Base-by-base conservation (phyloP, 2,329 filamentous ascomycete genomes). In the Penicillium sp. region DNA sequence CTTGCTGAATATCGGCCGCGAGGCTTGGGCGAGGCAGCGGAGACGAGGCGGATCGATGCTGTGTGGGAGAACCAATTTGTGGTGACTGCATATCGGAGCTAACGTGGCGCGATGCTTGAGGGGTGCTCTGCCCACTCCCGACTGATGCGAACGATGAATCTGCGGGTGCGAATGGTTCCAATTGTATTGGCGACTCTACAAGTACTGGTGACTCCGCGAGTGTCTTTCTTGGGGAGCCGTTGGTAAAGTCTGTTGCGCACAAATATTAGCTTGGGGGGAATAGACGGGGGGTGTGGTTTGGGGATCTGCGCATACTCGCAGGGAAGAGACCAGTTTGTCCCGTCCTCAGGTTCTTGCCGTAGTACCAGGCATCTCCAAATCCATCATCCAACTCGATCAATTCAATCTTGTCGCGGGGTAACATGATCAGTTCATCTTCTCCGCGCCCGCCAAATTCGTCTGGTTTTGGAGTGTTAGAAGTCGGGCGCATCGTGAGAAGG, bases 401-500 rank as follows among this genome's bases (percentile, higher is more conserved):
- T 72, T 86, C 81, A 63, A 87, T 82, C 65, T 82, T 81, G 67
- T 87, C 84, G 46, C 84, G 92, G 70, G 95, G 95, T 54, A 85
- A 81, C 64, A 99, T 82, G 66, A 86, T 95, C 70, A 99, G 82
- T 81, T 99, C 94, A 77, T 99, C 94, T 57, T 90, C 89, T 75
- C 92, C 95, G 65, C 94, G 87, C 57, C 93, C 92, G 66, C 87
- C 81, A 74, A 99, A 97, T 76, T 97, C 92, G 77, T 99, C 91
- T 96, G 64, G n/a, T 44, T 50, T 55, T 55, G 45, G 29, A 48
- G 36, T 48, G 51, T 56, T 57, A 58, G 45, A 13, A 45, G 50
- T 38, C n/a, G 48, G 54, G 53, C 61, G 56, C 53, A 41, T 50
- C 25, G n/a, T 49, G 52, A 47, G 39, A 33, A 44, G 8, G 2